Conservation (phyloP, 2,329 filamentous ascomycete species). For the Arthrobotrys sinensis region DNA sequence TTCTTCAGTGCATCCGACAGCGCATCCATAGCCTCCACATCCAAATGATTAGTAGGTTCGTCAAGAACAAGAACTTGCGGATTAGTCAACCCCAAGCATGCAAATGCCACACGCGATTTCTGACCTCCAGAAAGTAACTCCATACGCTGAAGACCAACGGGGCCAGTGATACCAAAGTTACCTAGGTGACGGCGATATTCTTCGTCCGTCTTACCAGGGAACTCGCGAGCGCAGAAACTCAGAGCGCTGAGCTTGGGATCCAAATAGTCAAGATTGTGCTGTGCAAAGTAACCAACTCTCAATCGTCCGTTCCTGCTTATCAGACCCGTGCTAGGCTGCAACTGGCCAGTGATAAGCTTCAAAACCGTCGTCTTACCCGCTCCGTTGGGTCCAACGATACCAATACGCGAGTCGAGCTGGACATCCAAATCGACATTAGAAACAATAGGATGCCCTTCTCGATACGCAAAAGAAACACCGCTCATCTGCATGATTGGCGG, state of each 20-base stretch:
- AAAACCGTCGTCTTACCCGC: constrained; percentile 99
- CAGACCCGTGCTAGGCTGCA: constrained; percentile 81
- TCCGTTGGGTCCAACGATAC: constrained; percentile 99
- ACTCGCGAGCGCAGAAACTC: constrained; percentile 93
- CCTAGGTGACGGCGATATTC: constrained; percentile 96
- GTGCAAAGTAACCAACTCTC: constrained; percentile 95
- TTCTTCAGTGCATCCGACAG: constrained; percentile 84
- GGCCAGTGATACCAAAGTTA: constrained; percentile 90
- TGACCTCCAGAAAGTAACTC: constrained; percentile 93
- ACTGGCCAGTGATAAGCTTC: constrained; percentile 92
- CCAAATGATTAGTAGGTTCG: constrained; percentile 97
- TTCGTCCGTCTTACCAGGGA: constrained; percentile 92
- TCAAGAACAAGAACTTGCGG: constrained; percentile 98
- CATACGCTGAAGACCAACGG: constrained; percentile 97
- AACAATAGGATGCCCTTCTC: constrained; percentile 82
- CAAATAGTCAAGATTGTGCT: constrained; percentile 97
- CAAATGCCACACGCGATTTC: constrained; percentile 97
- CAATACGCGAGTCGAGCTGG: constrained; percentile 96
- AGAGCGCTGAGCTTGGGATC: constrained; percentile 91
- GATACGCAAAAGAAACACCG: constrained; percentile 91
- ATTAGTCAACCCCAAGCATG: constrained; percentile 92
- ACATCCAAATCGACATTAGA: constrained; percentile 93
- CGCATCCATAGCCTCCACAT: constrained; percentile 99
- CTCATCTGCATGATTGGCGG: constrained; percentile 99
- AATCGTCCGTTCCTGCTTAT: constrained; percentile 91